These are phyloP conservation scores for Nicotiana benthamiana DNA, from an alignment of 257 asterid genomes.

Conservation along the genomic window DNA sequence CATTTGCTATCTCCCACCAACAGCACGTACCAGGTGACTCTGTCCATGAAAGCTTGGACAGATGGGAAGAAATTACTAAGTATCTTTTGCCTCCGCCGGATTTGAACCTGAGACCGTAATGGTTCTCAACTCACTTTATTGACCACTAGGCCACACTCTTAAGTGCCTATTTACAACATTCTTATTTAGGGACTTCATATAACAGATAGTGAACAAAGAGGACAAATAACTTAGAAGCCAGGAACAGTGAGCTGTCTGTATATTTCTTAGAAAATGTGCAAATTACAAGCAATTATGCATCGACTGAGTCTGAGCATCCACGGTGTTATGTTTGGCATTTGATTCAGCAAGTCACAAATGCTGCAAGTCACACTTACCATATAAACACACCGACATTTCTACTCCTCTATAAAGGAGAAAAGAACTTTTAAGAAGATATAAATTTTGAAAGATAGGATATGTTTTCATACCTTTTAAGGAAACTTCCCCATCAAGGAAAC, in stretches of 20 bases:
- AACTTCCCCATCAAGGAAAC: conserved; percentile 74
- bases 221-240: not conserved
- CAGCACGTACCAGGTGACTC: too few relatives aligned
- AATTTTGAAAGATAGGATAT: not conserved
- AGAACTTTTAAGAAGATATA: not conserved
- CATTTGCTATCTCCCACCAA: too few relatives aligned
- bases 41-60: too few relatives aligned
- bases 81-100: too few relatives aligned
- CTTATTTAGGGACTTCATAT: not conserved
- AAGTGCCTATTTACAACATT: too few relatives aligned
- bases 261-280: not conserved
- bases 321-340: not conserved
- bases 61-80: too few relatives aligned
- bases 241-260: not conserved
- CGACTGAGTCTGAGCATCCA: not conserved
- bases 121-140: too few relatives aligned
- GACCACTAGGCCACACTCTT: too few relatives aligned
- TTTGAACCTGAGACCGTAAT: too few relatives aligned
- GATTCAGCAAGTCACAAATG: not conserved
- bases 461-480: conserved; percentile 52
- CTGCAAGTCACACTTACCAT: not conserved
- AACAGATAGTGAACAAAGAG: not conserved
- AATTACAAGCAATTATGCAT: not conserved
- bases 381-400: not conserved
- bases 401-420: not conserved